Percentiles rank a stretch among this genome's conserved stretches.
phyloP scores from a whole-genome alignment of 164 flowering plant genomes.

The Akebia trifoliata region DNA sequence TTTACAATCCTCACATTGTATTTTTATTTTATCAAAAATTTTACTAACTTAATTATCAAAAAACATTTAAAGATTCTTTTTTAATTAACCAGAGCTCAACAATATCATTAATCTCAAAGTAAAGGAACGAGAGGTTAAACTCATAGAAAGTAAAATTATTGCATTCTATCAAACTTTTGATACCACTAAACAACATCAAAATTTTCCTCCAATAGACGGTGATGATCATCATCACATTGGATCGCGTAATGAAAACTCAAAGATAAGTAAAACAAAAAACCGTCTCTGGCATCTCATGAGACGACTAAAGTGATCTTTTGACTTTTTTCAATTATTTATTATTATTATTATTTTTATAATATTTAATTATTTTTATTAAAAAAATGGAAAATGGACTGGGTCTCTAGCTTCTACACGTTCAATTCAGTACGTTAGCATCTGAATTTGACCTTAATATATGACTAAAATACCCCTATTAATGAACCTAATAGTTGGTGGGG shows the following conservation, averaged over 20 bases:
- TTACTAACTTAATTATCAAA: too few relatives aligned
- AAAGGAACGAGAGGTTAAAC: too few relatives aligned
- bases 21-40: too few relatives aligned
- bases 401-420: neutral
- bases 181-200: neutral
- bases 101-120: too few relatives aligned
- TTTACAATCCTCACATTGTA: too few relatives aligned
- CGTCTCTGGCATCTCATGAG: neutral
- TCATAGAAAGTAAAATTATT: too few relatives aligned
- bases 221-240: neutral
- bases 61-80: too few relatives aligned
- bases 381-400: neutral
- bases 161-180: constrained; percentile 1
- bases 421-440: constrained; percentile 24
- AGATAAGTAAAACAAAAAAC: neutral
- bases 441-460: constrained; percentile 13
- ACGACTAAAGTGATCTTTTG: constrained; percentile 6
- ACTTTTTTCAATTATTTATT: constrained; percentile 1
- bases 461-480: constrained; percentile 10
- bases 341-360: neutral
- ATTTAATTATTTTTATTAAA: neutral
- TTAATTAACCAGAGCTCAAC: too few relatives aligned
- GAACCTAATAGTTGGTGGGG: too few relatives aligned
- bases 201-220: neutral
- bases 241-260: constrained; percentile 6